These are phyloP conservation scores for Emiliania huxleyi DNA, from an alignment of 78 protist species.

Conservation along the genomic window DNA sequence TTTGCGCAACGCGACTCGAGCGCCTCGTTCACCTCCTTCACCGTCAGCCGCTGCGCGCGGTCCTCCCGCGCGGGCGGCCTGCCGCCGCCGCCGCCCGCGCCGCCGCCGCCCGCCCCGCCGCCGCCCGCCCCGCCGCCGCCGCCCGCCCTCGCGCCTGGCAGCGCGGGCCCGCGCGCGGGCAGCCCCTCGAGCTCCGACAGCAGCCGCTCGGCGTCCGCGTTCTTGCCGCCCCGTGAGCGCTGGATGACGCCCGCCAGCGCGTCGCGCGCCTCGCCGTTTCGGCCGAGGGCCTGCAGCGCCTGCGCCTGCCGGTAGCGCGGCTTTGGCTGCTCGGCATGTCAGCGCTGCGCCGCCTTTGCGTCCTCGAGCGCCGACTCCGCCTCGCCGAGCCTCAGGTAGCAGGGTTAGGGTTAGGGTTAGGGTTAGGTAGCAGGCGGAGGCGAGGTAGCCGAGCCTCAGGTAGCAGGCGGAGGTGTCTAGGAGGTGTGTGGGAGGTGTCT, in stretches of 20 bases:
- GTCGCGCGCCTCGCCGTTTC: not conserved
- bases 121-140: not conserved
- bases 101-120: no score
- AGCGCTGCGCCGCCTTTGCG: not conserved
- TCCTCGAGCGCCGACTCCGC: not conserved
- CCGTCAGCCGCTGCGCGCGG: slow-evolving; percentile 9
- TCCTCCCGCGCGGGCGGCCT: not conserved
- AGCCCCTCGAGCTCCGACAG: slow-evolving; percentile 1
- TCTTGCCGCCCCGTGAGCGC: not conserved
- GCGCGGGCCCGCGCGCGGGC: not conserved
- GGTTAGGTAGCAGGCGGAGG: no score
- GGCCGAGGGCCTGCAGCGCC: not conserved
- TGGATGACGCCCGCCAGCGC: not conserved
- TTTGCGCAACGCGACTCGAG: not conserved
- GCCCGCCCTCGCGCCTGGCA: not conserved
- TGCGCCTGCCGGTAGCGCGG: not conserved
- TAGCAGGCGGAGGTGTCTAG: no score
- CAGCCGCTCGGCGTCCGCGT: not conserved
- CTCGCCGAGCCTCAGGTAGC: slow-evolving; percentile 5
- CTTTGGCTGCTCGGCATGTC: not conserved
- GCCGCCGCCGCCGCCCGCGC: not conserved
- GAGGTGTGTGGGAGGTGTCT: no score
- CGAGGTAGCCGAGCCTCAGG: no score
- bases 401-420: no score
- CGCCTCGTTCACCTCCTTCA: not conserved